Base-by-base conservation (phyloP, 163 green algal species). In the Prototheca cutis region DNA sequence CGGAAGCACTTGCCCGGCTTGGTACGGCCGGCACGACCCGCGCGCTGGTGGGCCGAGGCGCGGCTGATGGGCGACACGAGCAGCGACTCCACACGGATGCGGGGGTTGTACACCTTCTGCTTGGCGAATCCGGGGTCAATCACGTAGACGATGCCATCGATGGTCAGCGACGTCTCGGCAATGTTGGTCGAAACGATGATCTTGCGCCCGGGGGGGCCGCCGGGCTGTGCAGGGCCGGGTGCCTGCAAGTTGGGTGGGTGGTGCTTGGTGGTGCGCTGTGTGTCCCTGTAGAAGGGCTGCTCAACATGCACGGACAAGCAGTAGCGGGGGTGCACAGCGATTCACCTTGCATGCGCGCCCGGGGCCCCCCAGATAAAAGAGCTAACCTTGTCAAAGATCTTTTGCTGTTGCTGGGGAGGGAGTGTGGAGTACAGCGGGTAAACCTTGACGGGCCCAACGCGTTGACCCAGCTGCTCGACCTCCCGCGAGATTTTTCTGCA, bases 21-120 rank as follows among this genome's bases (percentile, higher is more conserved):
- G 21, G 93, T 99, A 45, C 93, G 87, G 4, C 93, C 93, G 5
- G 93, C 93, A 62, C 93, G 85, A 27, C 93, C 93, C 4, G 88
- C 87, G 42, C 93, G 74, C 81, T 99, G 93, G 72, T 98, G 90
- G 4, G 93, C 92, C 10, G 77, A 91, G 1, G 92, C 92, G 67
- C 89, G 76, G 18, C 80, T 94, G 68, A 99, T 99, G 51, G 93
- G 93, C 25, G 91, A 97, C 31, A 99, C 93, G 4, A 99, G 82
- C 65, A 99, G 81, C 4, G 78, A 92, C 81, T 99, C 93, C 25
- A 99, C 93, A 0, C 93, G 79, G 60, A 95, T 90, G 63, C 93
- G 81, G 10, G 93, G 93, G 77, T 99, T 98, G 80, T 98, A 99
- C 45, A 99, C 89, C 84, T 99, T 99, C 65, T 99, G 93, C 79